Evolutionary conservation across 2,329 filamentous ascomycete species (phyloP).

Genomic region (Emmonsiellopsis sp.): DNA sequence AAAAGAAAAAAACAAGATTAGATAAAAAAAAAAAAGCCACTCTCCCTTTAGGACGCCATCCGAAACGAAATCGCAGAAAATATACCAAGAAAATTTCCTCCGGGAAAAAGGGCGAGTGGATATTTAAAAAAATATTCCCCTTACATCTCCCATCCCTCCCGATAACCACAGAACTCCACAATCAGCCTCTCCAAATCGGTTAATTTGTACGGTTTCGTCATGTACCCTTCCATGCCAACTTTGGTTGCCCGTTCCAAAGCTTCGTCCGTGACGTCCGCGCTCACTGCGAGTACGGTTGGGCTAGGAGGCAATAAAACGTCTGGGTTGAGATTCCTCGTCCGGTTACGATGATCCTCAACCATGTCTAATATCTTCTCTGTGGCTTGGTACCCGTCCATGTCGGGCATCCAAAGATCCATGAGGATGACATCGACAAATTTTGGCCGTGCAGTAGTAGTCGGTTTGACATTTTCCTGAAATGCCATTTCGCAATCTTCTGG

Average conservation of each 20-base stretch:
- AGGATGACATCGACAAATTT: slow-evolving; percentile 53
- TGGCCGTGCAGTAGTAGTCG: slow-evolving; percentile 15
- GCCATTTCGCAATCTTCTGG: not conserved
- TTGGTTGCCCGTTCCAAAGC: slow-evolving; percentile 50
- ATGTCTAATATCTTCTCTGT: slow-evolving; percentile 52
- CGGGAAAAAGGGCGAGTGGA: too few species aligned
- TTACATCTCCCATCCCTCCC: slow-evolving; percentile 12
- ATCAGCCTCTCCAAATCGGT: slow-evolving; percentile 54
- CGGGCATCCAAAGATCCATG: slow-evolving; percentile 71
- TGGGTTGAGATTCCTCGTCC: slow-evolving; percentile 8
- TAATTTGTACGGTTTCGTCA: slow-evolving; percentile 59
- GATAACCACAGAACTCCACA: slow-evolving; percentile 33
- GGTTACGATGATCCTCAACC: slow-evolving; percentile 28
- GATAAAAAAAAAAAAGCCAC: too few species aligned
- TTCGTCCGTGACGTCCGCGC: slow-evolving; percentile 56
- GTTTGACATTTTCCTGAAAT: not conserved
- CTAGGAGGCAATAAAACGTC: slow-evolving; percentile 26
- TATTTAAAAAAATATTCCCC: slow-evolving; percentile 25
- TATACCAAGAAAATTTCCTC: slow-evolving; percentile 16
- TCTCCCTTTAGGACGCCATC: too few species aligned
- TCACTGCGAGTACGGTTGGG: slow-evolving; percentile 51
- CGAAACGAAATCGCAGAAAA: too few species aligned
- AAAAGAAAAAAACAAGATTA: too few species aligned
- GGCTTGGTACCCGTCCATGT: slow-evolving; percentile 63
- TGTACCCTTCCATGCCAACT: slow-evolving; percentile 58